A percentile compares a stretch with the other conserved stretches of the same genome.
These are phyloP conservation scores for Cytauxzoon felis DNA, from an alignment of 169 alveolate genomes.

Conservation along the genomic window DNA sequence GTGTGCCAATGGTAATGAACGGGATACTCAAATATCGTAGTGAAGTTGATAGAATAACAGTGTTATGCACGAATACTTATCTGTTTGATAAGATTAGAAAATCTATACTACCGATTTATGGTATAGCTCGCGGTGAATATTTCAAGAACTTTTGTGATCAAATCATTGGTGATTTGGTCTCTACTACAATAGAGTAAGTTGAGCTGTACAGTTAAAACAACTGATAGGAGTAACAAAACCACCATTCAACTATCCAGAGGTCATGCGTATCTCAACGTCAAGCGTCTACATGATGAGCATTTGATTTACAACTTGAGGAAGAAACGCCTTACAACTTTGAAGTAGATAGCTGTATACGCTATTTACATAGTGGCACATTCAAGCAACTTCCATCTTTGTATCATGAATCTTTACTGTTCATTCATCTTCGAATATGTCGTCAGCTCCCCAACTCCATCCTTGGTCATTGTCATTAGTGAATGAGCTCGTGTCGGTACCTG, in stretches of 20 bases:
- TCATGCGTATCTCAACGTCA: conserved; percentile 8
- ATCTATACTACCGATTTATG: conserved; percentile 32
- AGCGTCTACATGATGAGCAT: conserved; percentile 40
- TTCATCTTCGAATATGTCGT: conserved; percentile 41
- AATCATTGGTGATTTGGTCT: conserved; percentile 28
- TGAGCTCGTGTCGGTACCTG: conserved; percentile 16
- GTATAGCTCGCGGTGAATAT: conserved; percentile 19
- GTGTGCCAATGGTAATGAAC: no score
- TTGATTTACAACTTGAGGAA: conserved; percentile 38
- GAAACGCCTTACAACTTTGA: conserved; percentile 15
- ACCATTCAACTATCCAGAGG: not conserved
- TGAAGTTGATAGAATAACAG: not conserved
- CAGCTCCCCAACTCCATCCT: conserved; percentile 64
- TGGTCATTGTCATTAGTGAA: conserved; percentile 31
- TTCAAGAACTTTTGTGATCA: conserved; percentile 30
- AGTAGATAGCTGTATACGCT: no score
- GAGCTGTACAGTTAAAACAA: not conserved
- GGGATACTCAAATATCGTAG: not conserved
- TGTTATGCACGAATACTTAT: conserved; percentile 4
- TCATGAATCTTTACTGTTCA: no score
- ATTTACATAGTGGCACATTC: no score
- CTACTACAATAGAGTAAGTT: not conserved
- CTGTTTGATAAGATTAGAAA: not conserved
- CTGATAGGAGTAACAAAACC: not conserved
- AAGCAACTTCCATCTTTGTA: no score